Evolutionary conservation across 2,329 filamentous ascomycete species (phyloP).

Genomic region (Fusarium solani-melongenae): DNA sequence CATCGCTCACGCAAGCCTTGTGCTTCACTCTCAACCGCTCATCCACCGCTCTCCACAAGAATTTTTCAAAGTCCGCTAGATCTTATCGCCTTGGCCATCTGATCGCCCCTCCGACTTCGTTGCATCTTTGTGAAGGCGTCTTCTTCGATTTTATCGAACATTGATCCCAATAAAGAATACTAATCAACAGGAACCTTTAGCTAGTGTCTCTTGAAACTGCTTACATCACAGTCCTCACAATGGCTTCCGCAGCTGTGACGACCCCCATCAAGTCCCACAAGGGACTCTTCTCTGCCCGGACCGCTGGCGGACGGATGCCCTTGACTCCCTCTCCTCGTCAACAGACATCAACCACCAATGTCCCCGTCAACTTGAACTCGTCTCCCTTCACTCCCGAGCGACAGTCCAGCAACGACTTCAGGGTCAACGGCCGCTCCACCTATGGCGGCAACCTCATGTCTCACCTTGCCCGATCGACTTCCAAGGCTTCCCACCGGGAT

Average conservation of each 20-base stretch:
- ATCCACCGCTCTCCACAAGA: conserved; percentile 40
- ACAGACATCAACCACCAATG: conserved; percentile 62
- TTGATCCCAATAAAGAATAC: conserved; percentile 55
- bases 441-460: conserved; percentile 84
- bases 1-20: conserved; percentile 25
- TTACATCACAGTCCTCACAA: conserved; percentile 58
- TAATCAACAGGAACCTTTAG: conserved; percentile 68
- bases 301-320: conserved; percentile 93
- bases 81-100: conserved; percentile 60
- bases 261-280: conserved; percentile 96
- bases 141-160: conserved; percentile 60
- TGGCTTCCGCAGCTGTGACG: conserved; percentile 85
- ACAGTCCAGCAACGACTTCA: conserved; percentile 62
- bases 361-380: conserved; percentile 66
- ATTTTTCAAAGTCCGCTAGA: conserved; percentile 56
- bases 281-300: conserved; percentile 90
- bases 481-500: conserved; percentile 78
- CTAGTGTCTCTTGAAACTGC: conserved; percentile 69
- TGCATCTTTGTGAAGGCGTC: conserved; percentile 54
- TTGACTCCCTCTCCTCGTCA: conserved; percentile 90
- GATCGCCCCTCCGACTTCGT: conserved; percentile 60
- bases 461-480: conserved; percentile 77
- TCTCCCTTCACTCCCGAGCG: conserved; percentile 84
- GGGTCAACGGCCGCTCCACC: conserved; percentile 74
- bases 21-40: conserved; percentile 40